phyloP scores from a whole-genome alignment of 164 flowering plant genomes.

The Paratinospora sagittata region DNA sequence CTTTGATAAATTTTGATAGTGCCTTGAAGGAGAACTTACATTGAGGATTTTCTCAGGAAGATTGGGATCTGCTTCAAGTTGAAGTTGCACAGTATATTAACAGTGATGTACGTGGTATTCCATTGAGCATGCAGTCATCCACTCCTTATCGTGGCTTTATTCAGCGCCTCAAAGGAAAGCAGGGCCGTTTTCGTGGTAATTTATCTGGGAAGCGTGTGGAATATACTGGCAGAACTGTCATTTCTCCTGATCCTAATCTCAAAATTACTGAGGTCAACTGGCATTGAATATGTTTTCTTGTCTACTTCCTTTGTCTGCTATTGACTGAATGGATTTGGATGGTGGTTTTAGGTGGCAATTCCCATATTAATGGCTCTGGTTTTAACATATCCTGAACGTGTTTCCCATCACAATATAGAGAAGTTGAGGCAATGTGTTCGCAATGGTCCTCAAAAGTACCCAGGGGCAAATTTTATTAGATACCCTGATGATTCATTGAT shows the following conservation, averaged over 20 bases:
- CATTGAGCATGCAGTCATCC: constrained; percentile 21
- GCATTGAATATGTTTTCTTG: constrained; percentile 2
- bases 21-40: constrained; percentile 4
- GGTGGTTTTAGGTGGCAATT: constrained; percentile 58
- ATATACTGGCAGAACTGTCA: constrained; percentile 93
- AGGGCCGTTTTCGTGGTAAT: constrained; percentile 90
- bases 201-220: constrained; percentile 96
- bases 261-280: constrained; percentile 81
- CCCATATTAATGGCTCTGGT: constrained; percentile 79
- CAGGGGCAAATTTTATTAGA: constrained; percentile 74
- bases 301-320: constrained; percentile 4
- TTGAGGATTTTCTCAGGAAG: constrained; percentile 29
- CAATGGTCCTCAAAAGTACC: constrained; percentile 78
- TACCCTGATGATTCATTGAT: constrained; percentile 48
- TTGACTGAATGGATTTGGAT: constrained; percentile 7
- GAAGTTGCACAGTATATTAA: constrained; percentile 77
- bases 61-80: constrained; percentile 72
- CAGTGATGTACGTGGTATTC: constrained; percentile 74
- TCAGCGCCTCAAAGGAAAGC: constrained; percentile 94
- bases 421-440: constrained; percentile 81
- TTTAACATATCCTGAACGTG: constrained; percentile 88
- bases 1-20: background rate
- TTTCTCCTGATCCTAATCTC: constrained; percentile 97
- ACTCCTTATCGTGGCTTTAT: constrained; percentile 69
- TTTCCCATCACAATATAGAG: constrained; percentile 75